Base-by-base conservation (phyloP, 176 grass and related monocot genomes). In the Hyparrhenia diplandra region DNA sequence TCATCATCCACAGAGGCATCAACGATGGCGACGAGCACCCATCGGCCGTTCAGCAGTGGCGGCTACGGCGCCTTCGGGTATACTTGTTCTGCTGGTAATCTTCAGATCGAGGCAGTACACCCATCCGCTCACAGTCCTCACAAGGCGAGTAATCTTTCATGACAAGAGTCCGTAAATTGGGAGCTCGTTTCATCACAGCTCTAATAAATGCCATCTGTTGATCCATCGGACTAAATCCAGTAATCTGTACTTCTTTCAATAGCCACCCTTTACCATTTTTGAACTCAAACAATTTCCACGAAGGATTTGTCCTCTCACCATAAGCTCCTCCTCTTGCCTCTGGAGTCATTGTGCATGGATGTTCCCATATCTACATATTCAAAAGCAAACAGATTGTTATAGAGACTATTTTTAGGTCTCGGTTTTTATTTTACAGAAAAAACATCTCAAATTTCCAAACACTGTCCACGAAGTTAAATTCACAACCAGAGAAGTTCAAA, bases 221-320 rank as follows among this genome's bases (percentile, higher is more conserved):
- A 35, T 84, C 20, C 35, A 84, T 21, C n/a, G 63, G 72, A 25
- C 34, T 84, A 67, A 84, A 84, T 2, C 46, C 10, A 17, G 5
- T 8, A n/a, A 84, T 11, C 2, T 59, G 35, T 49, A 76, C 13
- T 37, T 84, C 40, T n/a, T 74, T 84, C 24, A 76, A 37, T 31
- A 13, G 23, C 45, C 36, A 32, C 7, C 54, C n/a, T 5, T 67
- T 84, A 13, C 18, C n/a, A 20, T n/a, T 34, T 21, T n/a, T 10
- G 13, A 77, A 68, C 12, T 76, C 27, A 5, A 8, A 3, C n/a
- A 69, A 21, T 4, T 84, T 54, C 73, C 82, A 76, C 2, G 13
- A 65, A 32, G 73, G 82, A 21, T 25, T 40, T 40, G 17, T 45
- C 42, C 57, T 62, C 43, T 77, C 37, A 30, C 75, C 24, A 43